Percentiles rank a stretch among this genome's conserved stretches.
These are phyloP conservation scores for Stephania yunnanensis DNA, from an alignment of 164 flowering plant species.

Conservation along the genomic window DNA sequence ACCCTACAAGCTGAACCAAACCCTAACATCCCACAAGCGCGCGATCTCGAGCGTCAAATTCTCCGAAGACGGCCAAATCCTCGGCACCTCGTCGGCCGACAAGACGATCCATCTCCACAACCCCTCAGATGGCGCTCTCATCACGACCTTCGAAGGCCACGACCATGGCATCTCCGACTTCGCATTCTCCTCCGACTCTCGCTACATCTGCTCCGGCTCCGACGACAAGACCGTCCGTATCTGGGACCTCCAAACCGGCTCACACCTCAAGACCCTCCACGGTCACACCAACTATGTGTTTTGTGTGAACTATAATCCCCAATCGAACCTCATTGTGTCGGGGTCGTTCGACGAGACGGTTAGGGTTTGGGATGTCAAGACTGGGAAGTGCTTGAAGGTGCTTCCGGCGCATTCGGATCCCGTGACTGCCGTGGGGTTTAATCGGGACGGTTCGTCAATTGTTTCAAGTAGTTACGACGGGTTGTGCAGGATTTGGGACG, in stretches of 20 bases:
- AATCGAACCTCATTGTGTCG: slow-evolving; percentile 77
- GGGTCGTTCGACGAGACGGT: slow-evolving; percentile 98
- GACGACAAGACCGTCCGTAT: slow-evolving; percentile 85
- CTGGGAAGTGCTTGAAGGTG: slow-evolving; percentile 86
- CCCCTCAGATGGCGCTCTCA: slow-evolving; percentile 29
- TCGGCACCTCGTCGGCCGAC: slow-evolving; percentile 87
- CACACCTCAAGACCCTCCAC: slow-evolving; percentile 51
- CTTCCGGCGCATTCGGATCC: slow-evolving; percentile 95
- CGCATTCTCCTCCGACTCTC: slow-evolving; percentile 80
- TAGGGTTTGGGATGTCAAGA: slow-evolving; percentile 88
- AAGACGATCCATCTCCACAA: slow-evolving; percentile 59
- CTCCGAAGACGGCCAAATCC: slow-evolving; percentile 74
- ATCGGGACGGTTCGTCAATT: slow-evolving; percentile 65
- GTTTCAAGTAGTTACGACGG: slow-evolving; percentile 95
- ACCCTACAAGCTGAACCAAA: slow-evolving; percentile 54
- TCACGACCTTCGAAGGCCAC: slow-evolving; percentile 59
- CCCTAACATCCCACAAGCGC: slow-evolving; percentile 71
- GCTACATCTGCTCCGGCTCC: slow-evolving; percentile 74
- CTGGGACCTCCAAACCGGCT: slow-evolving; percentile 62
- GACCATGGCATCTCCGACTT: slow-evolving; percentile 78
- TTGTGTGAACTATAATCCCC: slow-evolving; percentile 85
- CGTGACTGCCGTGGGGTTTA: slow-evolving; percentile 75
- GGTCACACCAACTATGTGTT: slow-evolving; percentile 97
- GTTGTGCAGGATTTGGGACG: slow-evolving; percentile 91
- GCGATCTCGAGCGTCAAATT: slow-evolving; percentile 85